Percentiles rank a stretch among this genome's conserved stretches.
Evolutionary conservation across 257 asterid genomes (phyloP).

Genomic region (Ocimum tenuiflorum): DNA sequence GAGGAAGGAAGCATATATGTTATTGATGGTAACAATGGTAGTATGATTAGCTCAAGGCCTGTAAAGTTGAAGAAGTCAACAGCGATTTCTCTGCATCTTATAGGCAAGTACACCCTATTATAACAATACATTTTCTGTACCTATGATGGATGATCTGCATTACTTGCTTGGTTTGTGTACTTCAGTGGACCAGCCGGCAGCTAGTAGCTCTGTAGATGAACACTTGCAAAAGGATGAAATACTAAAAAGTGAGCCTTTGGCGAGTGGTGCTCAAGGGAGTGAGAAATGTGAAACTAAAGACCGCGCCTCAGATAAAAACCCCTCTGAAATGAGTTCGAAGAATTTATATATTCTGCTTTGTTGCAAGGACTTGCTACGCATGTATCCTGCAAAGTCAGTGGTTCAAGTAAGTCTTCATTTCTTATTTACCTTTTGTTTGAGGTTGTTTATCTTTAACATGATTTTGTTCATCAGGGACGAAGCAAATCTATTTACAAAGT

Average conservation of each 20-base stretch:
- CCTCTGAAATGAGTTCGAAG: slow-evolving; percentile 31
- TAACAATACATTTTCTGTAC: slow-evolving; percentile 11
- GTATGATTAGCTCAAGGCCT: slow-evolving; percentile 46
- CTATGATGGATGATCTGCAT: slow-evolving; percentile 17
- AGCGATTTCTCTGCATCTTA: slow-evolving; percentile 63
- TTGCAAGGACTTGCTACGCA: slow-evolving; percentile 47
- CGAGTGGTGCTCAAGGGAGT: slow-evolving; percentile 27
- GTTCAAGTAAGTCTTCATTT: slow-evolving; percentile 48
- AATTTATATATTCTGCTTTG: slow-evolving; percentile 57
- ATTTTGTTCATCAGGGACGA: slow-evolving; percentile 48
- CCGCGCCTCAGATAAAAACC: slow-evolving; percentile 28
- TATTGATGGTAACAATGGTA: slow-evolving; percentile 46
- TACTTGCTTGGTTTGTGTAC: slow-evolving; percentile 17
- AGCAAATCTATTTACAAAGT: slow-evolving; percentile 52
- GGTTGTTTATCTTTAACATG: slow-evolving; percentile 19
- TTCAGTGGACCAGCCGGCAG: slow-evolving; percentile 36
- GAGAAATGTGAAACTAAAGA: slow-evolving; percentile 32
- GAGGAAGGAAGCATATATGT: slow-evolving; percentile 53
- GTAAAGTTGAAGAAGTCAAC: slow-evolving; percentile 51
- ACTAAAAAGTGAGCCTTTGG: slow-evolving; percentile 30
- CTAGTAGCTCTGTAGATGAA: slow-evolving; percentile 27
- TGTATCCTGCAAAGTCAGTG: slow-evolving; percentile 55
- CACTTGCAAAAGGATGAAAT: slow-evolving; percentile 32
- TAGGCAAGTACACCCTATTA: slow-evolving; percentile 57
- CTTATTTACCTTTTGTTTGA: slow-evolving; percentile 9